Conservation (phyloP, 1,284 basidiomycete species). For the Ceratobasidium sp. region DNA sequence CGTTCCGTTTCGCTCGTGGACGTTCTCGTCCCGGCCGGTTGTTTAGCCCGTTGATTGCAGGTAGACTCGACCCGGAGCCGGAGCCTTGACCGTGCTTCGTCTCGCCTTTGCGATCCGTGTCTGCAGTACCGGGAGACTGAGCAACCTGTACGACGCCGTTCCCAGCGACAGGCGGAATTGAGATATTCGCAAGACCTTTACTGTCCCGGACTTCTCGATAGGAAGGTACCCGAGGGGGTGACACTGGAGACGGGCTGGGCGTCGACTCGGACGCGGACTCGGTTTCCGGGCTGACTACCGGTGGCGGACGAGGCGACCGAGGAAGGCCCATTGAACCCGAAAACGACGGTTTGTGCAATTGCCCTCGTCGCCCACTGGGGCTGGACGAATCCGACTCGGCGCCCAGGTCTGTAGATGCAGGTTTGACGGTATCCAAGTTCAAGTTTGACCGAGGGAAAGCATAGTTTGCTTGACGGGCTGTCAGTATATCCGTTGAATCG, state of each 20-base stretch:
- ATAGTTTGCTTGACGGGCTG: conserved; percentile 60
- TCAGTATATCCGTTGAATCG: conserved; percentile 49
- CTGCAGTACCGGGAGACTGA: conserved; percentile 1
- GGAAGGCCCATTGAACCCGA: conserved; percentile 35
- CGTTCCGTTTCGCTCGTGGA: conserved; percentile 19
- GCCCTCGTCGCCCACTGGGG: background rate
- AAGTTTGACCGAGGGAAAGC: conserved; percentile 57
- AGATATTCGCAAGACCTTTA: conserved; percentile 32
- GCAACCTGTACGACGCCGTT: conserved; percentile 24
- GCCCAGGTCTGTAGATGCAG: background rate
- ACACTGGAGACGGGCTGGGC: background rate
- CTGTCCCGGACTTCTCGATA: conserved; percentile 36
- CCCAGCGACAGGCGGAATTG: conserved; percentile 12
- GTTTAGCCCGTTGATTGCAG: background rate
- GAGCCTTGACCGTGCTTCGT: conserved; percentile 12
- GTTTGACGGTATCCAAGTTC: conserved; percentile 5
- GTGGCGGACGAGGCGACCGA: conserved; percentile 27
- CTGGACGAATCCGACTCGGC: conserved; percentile 24
- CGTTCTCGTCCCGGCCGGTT: conserved; percentile 8
- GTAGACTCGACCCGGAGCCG: conserved; percentile 19
- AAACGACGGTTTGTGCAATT: conserved; percentile 24
- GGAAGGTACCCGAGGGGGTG: conserved; percentile 25
- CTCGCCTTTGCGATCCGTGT: background rate
- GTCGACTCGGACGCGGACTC: background rate
- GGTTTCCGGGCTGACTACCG: background rate